These are phyloP conservation scores for Apocynum venetum DNA, from an alignment of 257 asterid species.

Conservation along the genomic window DNA sequence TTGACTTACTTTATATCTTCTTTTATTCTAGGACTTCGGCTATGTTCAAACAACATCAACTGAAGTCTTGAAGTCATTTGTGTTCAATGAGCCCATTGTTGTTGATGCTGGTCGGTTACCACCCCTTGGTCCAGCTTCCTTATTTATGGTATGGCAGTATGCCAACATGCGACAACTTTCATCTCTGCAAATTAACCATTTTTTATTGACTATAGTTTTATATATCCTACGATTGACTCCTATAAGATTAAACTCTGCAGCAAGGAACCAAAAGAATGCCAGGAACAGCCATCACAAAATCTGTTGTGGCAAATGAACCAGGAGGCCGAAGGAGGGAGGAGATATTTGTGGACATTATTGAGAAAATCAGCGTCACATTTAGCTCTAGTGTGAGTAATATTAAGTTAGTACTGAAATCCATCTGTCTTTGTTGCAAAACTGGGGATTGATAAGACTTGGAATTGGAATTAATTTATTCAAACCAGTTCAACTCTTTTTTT, in stretches of 20 bases:
- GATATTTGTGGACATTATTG: conserved; percentile 94
- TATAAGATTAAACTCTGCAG: conserved; percentile 43
- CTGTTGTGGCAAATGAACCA: conserved; percentile 96
- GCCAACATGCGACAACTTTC: conserved; percentile 18
- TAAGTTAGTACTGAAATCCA: not conserved
- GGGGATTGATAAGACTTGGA: not conserved
- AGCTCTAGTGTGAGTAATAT: conserved; percentile 91
- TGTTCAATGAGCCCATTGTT: conserved; percentile 95
- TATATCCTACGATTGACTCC: conserved; percentile 22
- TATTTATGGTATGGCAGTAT: conserved; percentile 64
- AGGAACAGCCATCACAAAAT: conserved; percentile 94
- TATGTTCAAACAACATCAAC: conserved; percentile 97
- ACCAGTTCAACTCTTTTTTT: not conserved
- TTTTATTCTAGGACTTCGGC: conserved; percentile 80
- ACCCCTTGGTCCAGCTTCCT: conserved; percentile 87
- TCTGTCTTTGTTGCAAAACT: not conserved
- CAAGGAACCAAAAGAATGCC: conserved; percentile 99
- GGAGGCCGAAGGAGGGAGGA: conserved; percentile 98
- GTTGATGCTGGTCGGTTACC: conserved; percentile 90
- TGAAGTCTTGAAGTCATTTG: conserved; percentile 85
- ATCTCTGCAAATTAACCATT: not conserved
- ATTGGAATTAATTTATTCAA: not conserved
- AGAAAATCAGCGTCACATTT: conserved; percentile 93
- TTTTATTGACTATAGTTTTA: conserved; percentile 11
- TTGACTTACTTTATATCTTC: conserved; percentile 13